A percentile compares a stretch with the other conserved stretches of the same genome.
Conservation (phyloP, 768 basidiomycete species). For the Naganishia randhawae region DNA sequence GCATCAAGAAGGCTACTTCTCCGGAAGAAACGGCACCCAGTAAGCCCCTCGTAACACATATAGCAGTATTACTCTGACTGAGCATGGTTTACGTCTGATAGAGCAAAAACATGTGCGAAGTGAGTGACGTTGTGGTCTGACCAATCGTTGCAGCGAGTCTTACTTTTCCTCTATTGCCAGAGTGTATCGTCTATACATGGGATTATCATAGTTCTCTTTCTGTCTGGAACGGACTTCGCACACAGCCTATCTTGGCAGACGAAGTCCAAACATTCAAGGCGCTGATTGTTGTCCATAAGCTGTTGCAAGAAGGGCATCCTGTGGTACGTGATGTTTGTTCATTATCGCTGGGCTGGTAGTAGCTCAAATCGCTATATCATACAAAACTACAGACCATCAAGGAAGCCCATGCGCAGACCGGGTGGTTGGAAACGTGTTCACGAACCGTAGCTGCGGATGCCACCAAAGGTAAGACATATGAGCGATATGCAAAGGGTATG, state of each 20-base stretch:
- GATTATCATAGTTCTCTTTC: slow-evolving; percentile 97
- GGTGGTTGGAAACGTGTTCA: slow-evolving; percentile 96
- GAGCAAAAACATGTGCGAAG: slow-evolving; percentile 98
- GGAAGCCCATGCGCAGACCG: slow-evolving; percentile 92
- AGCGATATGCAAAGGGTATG: too few relatives aligned
- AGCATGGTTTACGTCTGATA: slow-evolving; percentile 27
- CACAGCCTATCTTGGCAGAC: slow-evolving; percentile 93
- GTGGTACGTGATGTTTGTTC: slow-evolving; percentile 59
- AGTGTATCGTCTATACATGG: slow-evolving; percentile 98
- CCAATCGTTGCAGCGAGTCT: background rate
- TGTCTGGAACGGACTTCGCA: slow-evolving; percentile 94
- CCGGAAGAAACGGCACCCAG: slow-evolving; percentile 90
- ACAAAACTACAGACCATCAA: slow-evolving; percentile 69
- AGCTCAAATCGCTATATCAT: background rate
- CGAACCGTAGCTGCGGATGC: slow-evolving; percentile 78
- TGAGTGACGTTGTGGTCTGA: slow-evolving; percentile 53
- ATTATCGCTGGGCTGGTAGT: background rate
- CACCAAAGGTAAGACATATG: slow-evolving; percentile 77
- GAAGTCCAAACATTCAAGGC: slow-evolving; percentile 99
- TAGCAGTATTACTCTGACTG: background rate
- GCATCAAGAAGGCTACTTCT: slow-evolving; percentile 97
- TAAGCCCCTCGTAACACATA: slow-evolving; percentile 26
- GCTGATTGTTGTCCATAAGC: slow-evolving; percentile 94
- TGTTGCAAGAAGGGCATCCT: slow-evolving; percentile 95
- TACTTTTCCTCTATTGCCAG: slow-evolving; percentile 53